These are phyloP conservation scores for Sungouiella blattae DNA, from an alignment of 805 yeast genomes.

Conservation along the genomic window DNA sequence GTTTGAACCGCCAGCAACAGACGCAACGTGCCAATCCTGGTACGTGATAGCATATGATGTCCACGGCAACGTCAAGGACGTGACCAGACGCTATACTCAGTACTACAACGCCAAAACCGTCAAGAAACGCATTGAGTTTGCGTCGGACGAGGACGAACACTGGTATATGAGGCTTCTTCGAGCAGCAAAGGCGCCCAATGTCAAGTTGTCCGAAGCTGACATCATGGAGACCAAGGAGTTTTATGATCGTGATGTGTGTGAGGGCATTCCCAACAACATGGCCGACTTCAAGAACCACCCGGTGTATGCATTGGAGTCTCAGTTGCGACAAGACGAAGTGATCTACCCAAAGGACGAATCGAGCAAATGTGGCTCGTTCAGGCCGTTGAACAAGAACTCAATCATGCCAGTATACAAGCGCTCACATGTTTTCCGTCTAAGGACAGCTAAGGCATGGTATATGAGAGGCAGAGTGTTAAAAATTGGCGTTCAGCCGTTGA, in stretches of 20 bases:
- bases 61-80: slow-evolving; percentile 65
- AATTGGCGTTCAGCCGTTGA: slow-evolving; percentile 64
- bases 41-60: slow-evolving; percentile 79
- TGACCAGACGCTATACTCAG: slow-evolving; percentile 78
- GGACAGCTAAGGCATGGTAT: slow-evolving; percentile 85
- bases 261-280: slow-evolving; percentile 83
- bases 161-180: slow-evolving; percentile 59
- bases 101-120: slow-evolving; percentile 70
- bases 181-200: slow-evolving; percentile 24
- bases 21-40: slow-evolving; percentile 54
- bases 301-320: slow-evolving; percentile 72
- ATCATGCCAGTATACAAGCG: slow-evolving; percentile 65
- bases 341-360: slow-evolving; percentile 57
- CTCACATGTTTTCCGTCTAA: slow-evolving; percentile 55
- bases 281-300: slow-evolving; percentile 89
- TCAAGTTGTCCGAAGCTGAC: slow-evolving; percentile 34
- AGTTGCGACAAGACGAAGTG: slow-evolving; percentile 69
- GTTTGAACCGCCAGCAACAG: slow-evolving; percentile 70
- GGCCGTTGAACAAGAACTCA: slow-evolving; percentile 26
- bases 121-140: slow-evolving; percentile 61
- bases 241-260: slow-evolving; percentile 57
- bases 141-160: slow-evolving; percentile 48
- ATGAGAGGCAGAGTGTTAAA: slow-evolving; percentile 72
- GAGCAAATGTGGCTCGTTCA: slow-evolving; percentile 64
- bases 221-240: slow-evolving; percentile 61